These are phyloP conservation scores for Fusarium cyanostomum DNA, from an alignment of 2,329 filamentous ascomycete species.

Conservation along the genomic window DNA sequence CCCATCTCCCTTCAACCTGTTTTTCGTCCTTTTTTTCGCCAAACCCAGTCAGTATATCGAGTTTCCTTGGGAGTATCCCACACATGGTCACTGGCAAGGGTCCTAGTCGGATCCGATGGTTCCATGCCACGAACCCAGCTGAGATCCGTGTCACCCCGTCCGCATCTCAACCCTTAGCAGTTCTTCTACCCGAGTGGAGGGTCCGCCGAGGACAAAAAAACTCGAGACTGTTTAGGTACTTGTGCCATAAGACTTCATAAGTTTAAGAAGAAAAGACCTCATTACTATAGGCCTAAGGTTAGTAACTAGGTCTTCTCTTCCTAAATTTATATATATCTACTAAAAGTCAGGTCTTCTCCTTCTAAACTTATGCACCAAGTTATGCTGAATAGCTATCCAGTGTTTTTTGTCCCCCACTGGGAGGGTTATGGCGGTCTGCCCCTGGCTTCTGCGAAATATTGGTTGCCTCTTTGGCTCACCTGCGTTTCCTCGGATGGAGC, in stretches of 20 bases:
- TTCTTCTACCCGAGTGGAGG: not conserved
- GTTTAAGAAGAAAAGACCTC: too few relatives aligned
- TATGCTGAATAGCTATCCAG: too few relatives aligned
- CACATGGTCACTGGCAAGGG: constrained; percentile 22
- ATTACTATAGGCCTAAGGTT: too few relatives aligned
- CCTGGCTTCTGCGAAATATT: constrained; percentile 1
- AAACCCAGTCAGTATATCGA: constrained; percentile 3
- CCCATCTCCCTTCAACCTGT: not conserved
- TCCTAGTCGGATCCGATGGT: constrained; percentile 16
- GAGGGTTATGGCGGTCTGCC: not conserved
- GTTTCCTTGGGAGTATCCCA: constrained; percentile 5
- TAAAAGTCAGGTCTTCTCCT: too few relatives aligned
- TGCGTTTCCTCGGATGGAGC: constrained; percentile 3
- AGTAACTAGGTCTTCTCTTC: too few relatives aligned
- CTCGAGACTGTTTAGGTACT: too few relatives aligned
- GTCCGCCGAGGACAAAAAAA: too few relatives aligned
- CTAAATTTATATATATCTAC: too few relatives aligned
- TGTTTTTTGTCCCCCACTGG: too few relatives aligned
- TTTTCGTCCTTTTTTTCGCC: not conserved
- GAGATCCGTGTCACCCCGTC: constrained; percentile 39
- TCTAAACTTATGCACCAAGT: too few relatives aligned
- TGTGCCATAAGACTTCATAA: too few relatives aligned
- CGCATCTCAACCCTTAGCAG: constrained; percentile 13
- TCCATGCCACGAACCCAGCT: constrained; percentile 32
- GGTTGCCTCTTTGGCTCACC: constrained; percentile 11